Evolutionary conservation across 305 asterid genomes (phyloP).

Genomic region (Fraxinus ornus): DNA sequence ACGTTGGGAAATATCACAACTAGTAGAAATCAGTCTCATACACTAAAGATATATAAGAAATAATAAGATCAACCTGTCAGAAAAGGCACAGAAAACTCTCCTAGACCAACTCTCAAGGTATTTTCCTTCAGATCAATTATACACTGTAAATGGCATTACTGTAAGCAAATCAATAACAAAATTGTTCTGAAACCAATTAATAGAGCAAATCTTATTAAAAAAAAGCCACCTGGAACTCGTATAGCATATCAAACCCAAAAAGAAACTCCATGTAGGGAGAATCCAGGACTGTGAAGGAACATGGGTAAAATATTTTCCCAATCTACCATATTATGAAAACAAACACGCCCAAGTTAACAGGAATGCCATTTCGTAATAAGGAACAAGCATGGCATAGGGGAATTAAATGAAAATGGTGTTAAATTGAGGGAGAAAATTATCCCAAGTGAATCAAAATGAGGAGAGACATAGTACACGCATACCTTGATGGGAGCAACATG

Average conservation of each 20-base stretch:
- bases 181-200: constrained; percentile 17
- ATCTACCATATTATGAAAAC: constrained; percentile 48
- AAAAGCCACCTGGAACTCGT: constrained; percentile 79
- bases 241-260: constrained; percentile 94
- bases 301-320: constrained; percentile 74
- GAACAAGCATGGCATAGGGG: background rate
- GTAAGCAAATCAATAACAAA: constrained; percentile 21
- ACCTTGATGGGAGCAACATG: constrained; percentile 97
- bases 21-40: background rate
- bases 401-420: background rate
- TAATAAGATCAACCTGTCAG: constrained; percentile 53
- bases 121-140: constrained; percentile 88
- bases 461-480: background rate
- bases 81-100: constrained; percentile 91
- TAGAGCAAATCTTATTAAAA: constrained; percentile 11
- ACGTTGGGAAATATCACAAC: background rate
- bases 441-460: background rate
- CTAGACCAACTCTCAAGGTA: constrained; percentile 94
- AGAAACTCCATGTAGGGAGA: constrained; percentile 94
- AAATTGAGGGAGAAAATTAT: background rate
- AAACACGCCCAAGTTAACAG: constrained; percentile 20
- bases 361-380: background rate
- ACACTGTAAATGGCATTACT: constrained; percentile 54
- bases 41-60: background rate
- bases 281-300: constrained; percentile 89